Evolutionary conservation across 306 rosid genomes (phyloP).

Genomic region (Dicorynia guianensis): DNA sequence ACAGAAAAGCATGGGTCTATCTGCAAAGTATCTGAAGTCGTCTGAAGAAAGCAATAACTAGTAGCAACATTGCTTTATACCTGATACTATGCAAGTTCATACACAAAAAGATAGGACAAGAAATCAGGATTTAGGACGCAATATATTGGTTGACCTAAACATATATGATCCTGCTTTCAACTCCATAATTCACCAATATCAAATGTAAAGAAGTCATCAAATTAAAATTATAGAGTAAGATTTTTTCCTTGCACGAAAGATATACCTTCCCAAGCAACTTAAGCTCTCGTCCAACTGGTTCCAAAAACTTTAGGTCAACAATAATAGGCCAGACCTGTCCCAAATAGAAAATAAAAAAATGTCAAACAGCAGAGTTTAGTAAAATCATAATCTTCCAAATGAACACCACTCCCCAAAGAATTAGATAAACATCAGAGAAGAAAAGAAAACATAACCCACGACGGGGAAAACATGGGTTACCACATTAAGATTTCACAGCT

Average conservation of each 20-base stretch:
- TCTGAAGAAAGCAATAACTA: slow-evolving; percentile 7
- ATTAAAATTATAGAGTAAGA: slow-evolving; percentile 5
- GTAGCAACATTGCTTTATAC: slow-evolving; percentile 5
- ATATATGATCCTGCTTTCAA: background rate
- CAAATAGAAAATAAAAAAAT: slow-evolving; percentile 28
- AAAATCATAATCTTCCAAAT: slow-evolving; percentile 10
- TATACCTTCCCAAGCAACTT: slow-evolving; percentile 84
- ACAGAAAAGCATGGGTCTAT: slow-evolving; percentile 19
- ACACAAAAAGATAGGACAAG: background rate
- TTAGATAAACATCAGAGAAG: slow-evolving; percentile 2
- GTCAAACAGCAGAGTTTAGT: slow-evolving; percentile 11
- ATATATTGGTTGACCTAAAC: background rate
- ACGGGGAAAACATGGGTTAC: background rate
- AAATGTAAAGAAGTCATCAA: slow-evolving; percentile 25
- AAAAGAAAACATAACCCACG: slow-evolving; percentile 9
- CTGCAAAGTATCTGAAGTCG: slow-evolving; percentile 12
- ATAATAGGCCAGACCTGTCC: slow-evolving; percentile 89
- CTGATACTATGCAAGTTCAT: slow-evolving; percentile 18
- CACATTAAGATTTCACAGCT: background rate
- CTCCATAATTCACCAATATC: slow-evolving; percentile 24
- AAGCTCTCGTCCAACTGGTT: slow-evolving; percentile 93
- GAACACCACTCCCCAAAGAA: slow-evolving; percentile 7
- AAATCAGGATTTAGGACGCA: slow-evolving; percentile 16
- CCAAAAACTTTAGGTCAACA: slow-evolving; percentile 74
- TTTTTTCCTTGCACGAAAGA: slow-evolving; percentile 15